phyloP scores from a whole-genome alignment of 352 stramenopile species.

The Globisporangium radiosum region DNA sequence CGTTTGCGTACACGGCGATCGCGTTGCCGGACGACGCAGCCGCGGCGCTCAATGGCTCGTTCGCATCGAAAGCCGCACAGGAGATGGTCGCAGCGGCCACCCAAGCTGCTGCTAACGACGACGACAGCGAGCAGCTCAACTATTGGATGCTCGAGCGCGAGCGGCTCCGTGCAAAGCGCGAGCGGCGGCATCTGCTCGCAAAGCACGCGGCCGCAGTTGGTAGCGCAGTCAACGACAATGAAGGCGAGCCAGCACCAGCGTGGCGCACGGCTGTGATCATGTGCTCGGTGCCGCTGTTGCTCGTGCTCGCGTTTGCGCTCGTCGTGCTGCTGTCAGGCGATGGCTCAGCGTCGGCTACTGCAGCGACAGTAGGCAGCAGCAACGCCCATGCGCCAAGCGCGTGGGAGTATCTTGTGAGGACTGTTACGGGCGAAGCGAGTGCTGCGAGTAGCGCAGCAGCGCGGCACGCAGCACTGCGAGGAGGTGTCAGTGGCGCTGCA shows the following conservation, averaged over 20 bases:
- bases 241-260: constrained; percentile 28
- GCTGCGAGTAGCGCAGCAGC: constrained; percentile 4
- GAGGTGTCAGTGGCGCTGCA: neutral
- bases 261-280: constrained; percentile 56
- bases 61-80: constrained; percentile 6
- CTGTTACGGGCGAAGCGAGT: constrained; percentile 14
- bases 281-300: constrained; percentile 59
- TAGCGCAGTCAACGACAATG: neutral
- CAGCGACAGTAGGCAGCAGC: neutral
- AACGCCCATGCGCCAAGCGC: constrained; percentile 8
- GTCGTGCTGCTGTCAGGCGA: constrained; percentile 44
- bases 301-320: constrained; percentile 51
- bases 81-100: constrained; percentile 19
- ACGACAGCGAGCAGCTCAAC: constrained; percentile 35
- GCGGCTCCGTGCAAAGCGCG: constrained; percentile 25
- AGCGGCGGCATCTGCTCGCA: constrained; percentile 9
- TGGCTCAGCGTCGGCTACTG: constrained; percentile 2
- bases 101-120: constrained; percentile 8
- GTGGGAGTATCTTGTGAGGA: constrained; percentile 11
- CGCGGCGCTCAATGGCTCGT: constrained; percentile 10
- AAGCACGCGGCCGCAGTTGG: constrained; percentile 2
- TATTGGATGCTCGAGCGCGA: constrained; percentile 78
- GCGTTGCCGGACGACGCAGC: neutral
- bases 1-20: neutral
- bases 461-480: constrained; percentile 8